Base-by-base conservation (phyloP, 257 asterid species). In the Solanum rostratum region DNA sequence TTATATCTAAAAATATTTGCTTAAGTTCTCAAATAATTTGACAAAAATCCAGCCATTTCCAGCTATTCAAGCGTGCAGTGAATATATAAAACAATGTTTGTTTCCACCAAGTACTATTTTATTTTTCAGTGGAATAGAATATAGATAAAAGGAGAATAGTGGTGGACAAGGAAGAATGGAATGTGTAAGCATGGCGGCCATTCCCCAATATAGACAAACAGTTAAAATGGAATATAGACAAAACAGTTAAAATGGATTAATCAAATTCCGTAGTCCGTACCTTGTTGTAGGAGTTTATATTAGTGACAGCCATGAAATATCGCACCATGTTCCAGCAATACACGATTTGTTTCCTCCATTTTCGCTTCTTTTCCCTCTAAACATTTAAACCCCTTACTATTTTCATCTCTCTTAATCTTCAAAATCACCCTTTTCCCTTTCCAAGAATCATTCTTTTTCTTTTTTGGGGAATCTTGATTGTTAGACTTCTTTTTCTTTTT, bases 301-400 rank as follows among this genome's bases (percentile, higher is more conserved):
- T 66, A 84, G 69, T 82, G 93, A 87, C 90, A 82, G 70, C 92
- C 94, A 90, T 90, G 89, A 87, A 93, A 68, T 85, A 85, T 88
- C 92, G 91, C 90, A 85, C 27, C 24, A 70, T 90, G 91, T 89
- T 88, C 90, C 81, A 76, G 62, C 87, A 83, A 78, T 62, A 79
- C 53, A 33, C 22, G n/a, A 57, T 57, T 82, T 82, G 85, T 78
- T 86, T 90, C 96, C 98, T 81, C 91, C 91, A 91, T 88, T 91
- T 66, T 88, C 95, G 91, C 88, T 85, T 83, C n/a, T 39, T 24
- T 30, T 59, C 84, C 71, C 49, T 60, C 60, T 3, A n/a, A 73
- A 45, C 11, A 41, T 62, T 76, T 86, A 54, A 55, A 84, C 71
- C 86, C 69, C 83, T 52, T 24, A 66, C 70, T 73, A 57, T 81